A percentile compares a stretch with the other conserved stretches of the same genome.
These are phyloP conservation scores for Neocallimastix lanati DNA, from an alignment of 192 early-diverging fungal genomes.

Conservation along the genomic window DNA sequence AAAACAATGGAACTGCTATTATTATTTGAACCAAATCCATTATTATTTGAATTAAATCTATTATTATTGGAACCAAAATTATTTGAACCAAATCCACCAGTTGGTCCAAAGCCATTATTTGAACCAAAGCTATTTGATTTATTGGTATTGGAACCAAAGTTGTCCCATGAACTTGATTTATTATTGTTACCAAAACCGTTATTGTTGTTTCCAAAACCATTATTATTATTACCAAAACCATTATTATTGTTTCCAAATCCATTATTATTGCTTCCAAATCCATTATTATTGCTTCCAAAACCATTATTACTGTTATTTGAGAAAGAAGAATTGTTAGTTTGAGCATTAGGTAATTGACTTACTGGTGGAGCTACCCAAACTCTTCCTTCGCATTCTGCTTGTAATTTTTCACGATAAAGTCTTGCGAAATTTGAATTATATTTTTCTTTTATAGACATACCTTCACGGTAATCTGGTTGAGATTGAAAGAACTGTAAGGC, in stretches of 20 bases:
- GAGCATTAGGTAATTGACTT: not conserved
- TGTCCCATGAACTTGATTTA: no score
- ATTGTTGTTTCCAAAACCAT: no score
- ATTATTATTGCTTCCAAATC: no score
- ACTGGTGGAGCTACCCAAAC: no score
- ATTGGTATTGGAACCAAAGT: no score
- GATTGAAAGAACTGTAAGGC: constrained; percentile 65
- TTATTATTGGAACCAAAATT: constrained; percentile 7
- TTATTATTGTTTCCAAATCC: constrained; percentile 10
- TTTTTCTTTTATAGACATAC: constrained; percentile 66
- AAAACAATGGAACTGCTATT: not conserved
- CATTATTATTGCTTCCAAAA: no score
- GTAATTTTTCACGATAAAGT: constrained; percentile 65
- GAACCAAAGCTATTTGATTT: no score
- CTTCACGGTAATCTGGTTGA: constrained; percentile 49
- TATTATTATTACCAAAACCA: constrained; percentile 7
- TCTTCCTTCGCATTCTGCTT: no score
- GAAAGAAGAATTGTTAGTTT: not conserved
- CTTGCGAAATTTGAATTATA: constrained; percentile 72
- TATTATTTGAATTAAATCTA: constrained; percentile 5
- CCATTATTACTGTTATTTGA: no score
- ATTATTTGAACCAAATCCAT: not conserved
- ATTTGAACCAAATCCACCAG: not conserved
- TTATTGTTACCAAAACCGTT: no score
- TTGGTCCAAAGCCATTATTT: no score